These are phyloP conservation scores for Dactylellina drechsleri DNA, from an alignment of 2,329 filamentous ascomycete species.

Conservation along the genomic window DNA sequence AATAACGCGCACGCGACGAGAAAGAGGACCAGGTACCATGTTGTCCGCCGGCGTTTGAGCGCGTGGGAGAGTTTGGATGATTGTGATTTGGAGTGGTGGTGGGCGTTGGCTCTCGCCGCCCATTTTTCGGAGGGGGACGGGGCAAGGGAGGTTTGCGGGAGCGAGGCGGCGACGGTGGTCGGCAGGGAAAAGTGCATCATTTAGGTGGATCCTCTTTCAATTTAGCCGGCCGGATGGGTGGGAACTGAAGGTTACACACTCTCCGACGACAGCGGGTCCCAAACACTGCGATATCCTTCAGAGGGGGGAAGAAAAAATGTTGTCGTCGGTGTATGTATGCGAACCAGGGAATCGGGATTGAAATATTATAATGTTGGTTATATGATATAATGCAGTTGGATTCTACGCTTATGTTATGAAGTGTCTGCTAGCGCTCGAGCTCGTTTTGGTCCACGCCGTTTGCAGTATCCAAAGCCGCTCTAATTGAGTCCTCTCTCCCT, in stretches of 20 bases:
- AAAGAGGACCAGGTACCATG: conserved; percentile 56
- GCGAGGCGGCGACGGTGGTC: conserved; percentile 56
- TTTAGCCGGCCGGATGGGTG: too few species aligned
- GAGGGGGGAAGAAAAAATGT: too few species aligned
- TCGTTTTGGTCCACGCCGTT: too few species aligned
- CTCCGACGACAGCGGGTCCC: background rate
- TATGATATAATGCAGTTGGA: too few species aligned
- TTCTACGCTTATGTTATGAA: too few species aligned
- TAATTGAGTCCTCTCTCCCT: background rate
- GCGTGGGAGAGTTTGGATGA: conserved; percentile 30
- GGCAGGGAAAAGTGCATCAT: conserved; percentile 59
- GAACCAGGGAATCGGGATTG: too few species aligned
- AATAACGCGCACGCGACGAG: conserved; percentile 48
- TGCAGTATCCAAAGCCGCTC: too few species aligned
- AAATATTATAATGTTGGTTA: too few species aligned
- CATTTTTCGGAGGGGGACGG: conserved; percentile 39
- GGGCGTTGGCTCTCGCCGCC: conserved; percentile 34
- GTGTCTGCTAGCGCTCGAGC: too few species aligned
- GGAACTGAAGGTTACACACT: background rate
- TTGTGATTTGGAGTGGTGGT: conserved; percentile 15
- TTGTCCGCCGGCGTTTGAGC: conserved; percentile 53
- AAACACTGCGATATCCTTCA: too few species aligned
- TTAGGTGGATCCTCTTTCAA: too few species aligned
- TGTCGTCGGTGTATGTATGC: too few species aligned
- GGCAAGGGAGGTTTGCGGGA: conserved; percentile 21